Conservation (phyloP, 495 filamentous ascomycete species). For the Aspergillus cavernicola region DNA sequence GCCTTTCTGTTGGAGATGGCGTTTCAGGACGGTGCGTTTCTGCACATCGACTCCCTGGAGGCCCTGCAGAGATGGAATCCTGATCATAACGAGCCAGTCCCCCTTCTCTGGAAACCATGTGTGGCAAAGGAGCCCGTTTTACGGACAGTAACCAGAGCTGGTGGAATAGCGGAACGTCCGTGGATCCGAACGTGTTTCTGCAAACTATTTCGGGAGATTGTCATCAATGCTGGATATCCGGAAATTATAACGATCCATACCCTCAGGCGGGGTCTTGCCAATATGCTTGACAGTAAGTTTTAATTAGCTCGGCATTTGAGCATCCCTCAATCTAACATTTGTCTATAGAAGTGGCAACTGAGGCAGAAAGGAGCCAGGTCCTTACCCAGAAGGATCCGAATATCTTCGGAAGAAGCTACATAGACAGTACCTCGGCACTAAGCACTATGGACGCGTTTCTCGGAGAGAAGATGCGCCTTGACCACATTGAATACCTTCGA, state of each 20-base stretch:
- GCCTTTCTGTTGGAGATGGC: constrained; percentile 3
- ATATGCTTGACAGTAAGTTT: constrained; percentile 8
- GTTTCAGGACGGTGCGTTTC: constrained; percentile 2
- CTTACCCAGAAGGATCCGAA: constrained; percentile 11
- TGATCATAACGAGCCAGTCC: neutral
- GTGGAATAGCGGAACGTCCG: constrained; percentile 1
- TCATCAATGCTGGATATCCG: constrained; percentile 13
- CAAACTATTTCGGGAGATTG: neutral
- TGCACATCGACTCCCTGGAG: constrained; percentile 5
- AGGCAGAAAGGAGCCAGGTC: constrained; percentile 10
- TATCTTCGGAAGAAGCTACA: constrained; percentile 14
- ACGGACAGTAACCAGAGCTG: constrained; percentile 2
- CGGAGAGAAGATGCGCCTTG: neutral
- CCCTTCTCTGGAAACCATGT: constrained; percentile 6
- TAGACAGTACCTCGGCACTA: constrained; percentile 11
- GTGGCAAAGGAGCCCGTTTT: constrained; percentile 5
- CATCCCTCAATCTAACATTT: constrained; percentile 1
- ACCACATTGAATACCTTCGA: neutral
- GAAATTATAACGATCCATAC: constrained; percentile 11
- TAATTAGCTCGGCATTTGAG: neutral
- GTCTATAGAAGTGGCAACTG: constrained; percentile 10
- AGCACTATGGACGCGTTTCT: neutral
- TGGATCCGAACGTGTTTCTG: constrained; percentile 7
- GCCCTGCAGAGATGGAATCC: constrained; percentile 5
- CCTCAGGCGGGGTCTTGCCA: constrained; percentile 8